Conservation (phyloP, 805 yeast genomes). For the Spathaspora girioi region DNA sequence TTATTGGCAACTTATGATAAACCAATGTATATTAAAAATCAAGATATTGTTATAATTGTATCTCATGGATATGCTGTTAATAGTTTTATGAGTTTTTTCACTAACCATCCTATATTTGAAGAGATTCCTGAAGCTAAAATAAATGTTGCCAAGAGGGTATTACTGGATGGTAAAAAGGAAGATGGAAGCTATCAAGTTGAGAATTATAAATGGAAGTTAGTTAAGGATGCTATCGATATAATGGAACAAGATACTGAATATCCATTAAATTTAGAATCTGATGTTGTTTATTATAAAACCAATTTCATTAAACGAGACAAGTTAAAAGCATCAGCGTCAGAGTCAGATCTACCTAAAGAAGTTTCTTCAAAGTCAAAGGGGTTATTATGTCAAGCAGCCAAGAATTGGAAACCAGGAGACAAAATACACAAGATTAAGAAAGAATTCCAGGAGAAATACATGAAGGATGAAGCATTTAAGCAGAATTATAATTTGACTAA, state of each 20-base stretch:
- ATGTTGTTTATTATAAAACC: conserved; percentile 42
- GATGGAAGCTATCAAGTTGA: conserved; percentile 13
- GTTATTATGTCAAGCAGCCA: conserved; percentile 35
- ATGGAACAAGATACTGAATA: conserved; percentile 21
- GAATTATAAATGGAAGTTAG: conserved; percentile 27
- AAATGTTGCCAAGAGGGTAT: conserved; percentile 27
- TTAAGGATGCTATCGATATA: conserved; percentile 28
- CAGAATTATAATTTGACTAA: conserved; percentile 24
- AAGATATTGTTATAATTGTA: conserved; percentile 35
- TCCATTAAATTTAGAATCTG: conserved; percentile 35
- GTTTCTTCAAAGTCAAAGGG: conserved; percentile 7
- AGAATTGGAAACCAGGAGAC: conserved; percentile 34
- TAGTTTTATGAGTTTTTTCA: conserved; percentile 36
- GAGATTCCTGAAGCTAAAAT: conserved; percentile 40
- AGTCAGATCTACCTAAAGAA: not conserved
- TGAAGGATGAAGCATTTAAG: conserved; percentile 37
- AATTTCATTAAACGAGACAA: conserved; percentile 32
- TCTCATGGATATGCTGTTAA: conserved; percentile 41
- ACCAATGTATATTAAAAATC: conserved; percentile 25
- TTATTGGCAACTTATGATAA: conserved; percentile 41
- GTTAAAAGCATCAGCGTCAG: conserved; percentile 11
- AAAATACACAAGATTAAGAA: conserved; percentile 26
- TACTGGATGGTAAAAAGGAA: conserved; percentile 7
- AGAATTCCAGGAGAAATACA: conserved; percentile 32
- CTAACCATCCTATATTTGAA: conserved; percentile 42